Evolutionary conservation across 2,329 filamentous ascomycete species (phyloP), one percentile per base, ranked within the genome.

Genomic region (Talaromyces islandicus): DNA sequence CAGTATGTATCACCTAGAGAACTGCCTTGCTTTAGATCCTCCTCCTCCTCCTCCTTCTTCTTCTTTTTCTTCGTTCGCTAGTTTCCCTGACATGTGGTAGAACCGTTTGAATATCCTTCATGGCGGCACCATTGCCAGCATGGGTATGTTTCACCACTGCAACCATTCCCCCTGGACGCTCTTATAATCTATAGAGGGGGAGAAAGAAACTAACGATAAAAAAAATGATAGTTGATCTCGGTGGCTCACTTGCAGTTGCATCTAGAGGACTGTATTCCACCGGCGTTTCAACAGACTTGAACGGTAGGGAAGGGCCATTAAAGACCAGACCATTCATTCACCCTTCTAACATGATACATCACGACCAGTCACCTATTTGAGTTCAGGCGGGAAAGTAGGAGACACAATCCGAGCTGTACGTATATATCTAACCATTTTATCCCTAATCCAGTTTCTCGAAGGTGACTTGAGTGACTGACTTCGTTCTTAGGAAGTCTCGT

Each of bases 51-150:
- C n/a, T n/a, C n/a, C n/a, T n/a, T n/a, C n/a, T n/a, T n/a, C n/a
- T n/a, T n/a, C n/a, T n/a, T n/a, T n/a, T n/a, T n/a, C n/a, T n/a
- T n/a, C n/a, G n/a, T n/a, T 6, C 2, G 3, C 10, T 12, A 24
- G 21, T 46, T 12, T 29, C 35, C 43, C 30, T 65, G n/a, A 68
- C 35, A 19, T 64, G 29, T 27, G 21, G 14, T 62, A 87, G 83
- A 88, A 88, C 66, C 81, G 86, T 17, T 75, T 89, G 21, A 82
- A 82, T 38, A 88, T 87, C 64, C 80, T 88, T 35, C 86, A 89
- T 73, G 86, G 86, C 60, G 86, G 85, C 17, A 87, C 86, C 1
- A 85, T 89, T 62, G 86, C 86, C 5, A 85, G 83, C 69, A 81
- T 83, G 80, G 78, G 78, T 78, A 72, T 57, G 71, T 61, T 21